phyloP scores from a whole-genome alignment of 306 rosid species.

The Casuarina glauca region DNA sequence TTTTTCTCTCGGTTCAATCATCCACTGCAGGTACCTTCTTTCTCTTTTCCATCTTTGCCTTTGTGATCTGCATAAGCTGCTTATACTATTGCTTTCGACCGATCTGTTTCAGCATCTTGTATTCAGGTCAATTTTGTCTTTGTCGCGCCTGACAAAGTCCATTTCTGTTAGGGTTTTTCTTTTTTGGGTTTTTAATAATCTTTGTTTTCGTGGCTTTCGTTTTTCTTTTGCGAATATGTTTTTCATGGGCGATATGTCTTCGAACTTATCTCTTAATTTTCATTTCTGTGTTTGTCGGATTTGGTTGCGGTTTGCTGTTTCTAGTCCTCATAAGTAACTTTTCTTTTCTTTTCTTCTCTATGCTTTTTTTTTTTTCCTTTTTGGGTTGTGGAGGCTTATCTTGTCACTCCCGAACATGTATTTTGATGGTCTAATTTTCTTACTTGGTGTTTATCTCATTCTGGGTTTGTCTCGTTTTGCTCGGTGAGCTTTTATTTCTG shows the following conservation, averaged over 20 bases:
- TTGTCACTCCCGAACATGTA: neutral
- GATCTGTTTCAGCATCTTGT: conserved; percentile 8
- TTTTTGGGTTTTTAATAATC: neutral
- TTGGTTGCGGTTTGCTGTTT: neutral
- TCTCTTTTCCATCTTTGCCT: neutral
- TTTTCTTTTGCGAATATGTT: neutral
- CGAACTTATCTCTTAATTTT: neutral
- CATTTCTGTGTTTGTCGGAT: neutral
- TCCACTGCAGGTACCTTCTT: conserved; percentile 36
- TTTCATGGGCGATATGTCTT: neutral
- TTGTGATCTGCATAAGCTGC: conserved; percentile 2
- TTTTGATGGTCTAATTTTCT: conserved; percentile 9
- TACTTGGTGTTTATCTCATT: neutral
- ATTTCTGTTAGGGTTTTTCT: neutral
- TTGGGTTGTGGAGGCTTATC: neutral
- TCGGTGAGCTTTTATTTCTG: neutral
- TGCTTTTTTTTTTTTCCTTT: conserved; percentile 1
- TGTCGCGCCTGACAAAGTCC: neutral
- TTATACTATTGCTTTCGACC: conserved; percentile 5
- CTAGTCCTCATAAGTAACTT: neutral
- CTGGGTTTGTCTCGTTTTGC: conserved; percentile 13
- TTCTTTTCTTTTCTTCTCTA: neutral
- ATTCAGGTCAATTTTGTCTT: neutral
- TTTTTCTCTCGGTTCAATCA: conserved; percentile 25
- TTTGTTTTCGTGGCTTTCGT: neutral